These are phyloP conservation scores for Citrus sinensis DNA, from an alignment of 345 rosid genomes.

Conservation along the genomic window DVS_A1.0 CM039169.1:2312001-2312500, in stretches of 20 bases:
- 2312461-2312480: neutral
- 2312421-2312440: neutral
- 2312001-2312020: neutral
- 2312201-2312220: neutral
- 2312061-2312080: neutral
- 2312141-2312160: conserved; percentile 23
- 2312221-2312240: neutral
- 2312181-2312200: neutral
- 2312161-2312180: conserved; percentile 19
- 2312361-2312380: neutral
- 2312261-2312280: too few species aligned
- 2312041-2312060: neutral
- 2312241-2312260: neutral
- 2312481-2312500: neutral
- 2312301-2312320: neutral
- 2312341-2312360: neutral
- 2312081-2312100: neutral
- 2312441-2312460: neutral
- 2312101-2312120: conserved; percentile 2
- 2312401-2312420: neutral
- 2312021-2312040: neutral
- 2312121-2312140: conserved; percentile 24
- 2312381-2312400: neutral
- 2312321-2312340: neutral
- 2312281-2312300: too few species aligned